Percentiles rank a stretch among this genome's conserved stretches.
phyloP scores from a whole-genome alignment of 2,329 filamentous ascomycete species.

The Trichophyton benhamiae region DNA sequence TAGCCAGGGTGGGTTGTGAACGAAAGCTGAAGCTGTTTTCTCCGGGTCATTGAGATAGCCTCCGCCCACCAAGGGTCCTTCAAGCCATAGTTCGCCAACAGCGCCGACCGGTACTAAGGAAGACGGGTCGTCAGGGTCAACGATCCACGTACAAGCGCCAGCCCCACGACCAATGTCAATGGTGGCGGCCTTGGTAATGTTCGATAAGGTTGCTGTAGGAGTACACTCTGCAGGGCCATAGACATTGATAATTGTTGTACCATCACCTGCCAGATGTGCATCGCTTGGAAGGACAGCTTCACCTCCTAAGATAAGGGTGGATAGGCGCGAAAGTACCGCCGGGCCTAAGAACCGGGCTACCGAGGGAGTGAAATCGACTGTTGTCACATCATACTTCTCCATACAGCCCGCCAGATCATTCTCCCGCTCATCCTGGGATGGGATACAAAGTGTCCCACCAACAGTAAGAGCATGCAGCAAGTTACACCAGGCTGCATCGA shows the following conservation, averaged over 20 bases:
- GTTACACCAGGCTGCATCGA: slow-evolving; percentile 45
- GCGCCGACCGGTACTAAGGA: slow-evolving; percentile 23
- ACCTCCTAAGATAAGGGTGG: slow-evolving; percentile 25
- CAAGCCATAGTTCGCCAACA: slow-evolving; percentile 30
- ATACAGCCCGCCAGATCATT: slow-evolving; percentile 2
- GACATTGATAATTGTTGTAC: slow-evolving; percentile 34
- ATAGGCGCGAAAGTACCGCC: slow-evolving; percentile 24
- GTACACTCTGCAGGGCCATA: slow-evolving; percentile 35
- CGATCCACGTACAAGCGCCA: slow-evolving; percentile 16
- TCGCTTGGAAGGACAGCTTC: slow-evolving; percentile 22
- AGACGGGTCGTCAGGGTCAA: slow-evolving; percentile 14
- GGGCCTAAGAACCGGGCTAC: slow-evolving; percentile 15
- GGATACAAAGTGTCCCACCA: slow-evolving; percentile 4
- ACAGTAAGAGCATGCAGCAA: not conserved
- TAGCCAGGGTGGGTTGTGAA: slow-evolving; percentile 15
- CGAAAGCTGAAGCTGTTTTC: slow-evolving; percentile 15
- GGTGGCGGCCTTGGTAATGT: slow-evolving; percentile 17
- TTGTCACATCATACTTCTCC: not conserved
- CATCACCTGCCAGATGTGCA: slow-evolving; percentile 18
- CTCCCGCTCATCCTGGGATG: not conserved
- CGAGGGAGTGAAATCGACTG: slow-evolving; percentile 3
- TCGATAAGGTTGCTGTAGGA: slow-evolving; percentile 26
- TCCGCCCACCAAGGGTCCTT: slow-evolving; percentile 26
- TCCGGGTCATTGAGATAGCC: slow-evolving; percentile 24
- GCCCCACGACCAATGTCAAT: slow-evolving; percentile 13